These are phyloP conservation scores for Musa acuminata DNA, from an alignment of 176 grass and related monocot species.

Conservation along the genomic window DNA sequence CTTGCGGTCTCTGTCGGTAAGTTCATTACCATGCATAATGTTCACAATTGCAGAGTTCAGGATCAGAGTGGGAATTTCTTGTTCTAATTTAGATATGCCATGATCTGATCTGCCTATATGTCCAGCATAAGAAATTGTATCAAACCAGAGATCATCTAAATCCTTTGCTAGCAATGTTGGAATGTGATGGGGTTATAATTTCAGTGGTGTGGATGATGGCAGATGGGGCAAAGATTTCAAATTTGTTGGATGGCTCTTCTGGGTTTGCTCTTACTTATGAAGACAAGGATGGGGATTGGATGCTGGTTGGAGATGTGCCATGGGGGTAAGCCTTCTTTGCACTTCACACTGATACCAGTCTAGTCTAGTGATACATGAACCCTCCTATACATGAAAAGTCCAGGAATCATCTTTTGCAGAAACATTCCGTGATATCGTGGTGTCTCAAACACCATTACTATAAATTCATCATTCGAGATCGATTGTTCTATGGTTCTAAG, in stretches of 20 bases:
- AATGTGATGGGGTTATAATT: not conserved
- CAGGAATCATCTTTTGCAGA: no score
- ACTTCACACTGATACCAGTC: not conserved
- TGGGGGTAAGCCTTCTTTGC: conserved; percentile 46
- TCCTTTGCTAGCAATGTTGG: not conserved
- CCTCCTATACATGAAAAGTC: no score
- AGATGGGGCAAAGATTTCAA: conserved; percentile 36
- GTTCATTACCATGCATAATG: not conserved
- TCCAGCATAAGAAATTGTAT: no score
- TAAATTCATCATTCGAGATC: no score
- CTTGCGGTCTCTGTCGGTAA: conserved; percentile 37
- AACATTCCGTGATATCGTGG: no score
- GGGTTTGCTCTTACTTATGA: conserved; percentile 77
- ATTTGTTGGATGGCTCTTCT: conserved; percentile 42
- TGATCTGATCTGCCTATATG: no score
- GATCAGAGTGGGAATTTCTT: not conserved
- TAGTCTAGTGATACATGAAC: not conserved
- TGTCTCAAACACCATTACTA: no score
- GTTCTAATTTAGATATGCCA: not conserved
- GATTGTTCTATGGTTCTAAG: no score
- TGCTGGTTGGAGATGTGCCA: conserved; percentile 91
- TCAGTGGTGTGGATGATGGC: conserved; percentile 9
- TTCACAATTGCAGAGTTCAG: not conserved
- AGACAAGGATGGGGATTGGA: conserved; percentile 90
- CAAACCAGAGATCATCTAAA: not conserved